Evolutionary conservation across 768 basidiomycete genomes (phyloP).

Genomic region (Suillus lakei): DNA sequence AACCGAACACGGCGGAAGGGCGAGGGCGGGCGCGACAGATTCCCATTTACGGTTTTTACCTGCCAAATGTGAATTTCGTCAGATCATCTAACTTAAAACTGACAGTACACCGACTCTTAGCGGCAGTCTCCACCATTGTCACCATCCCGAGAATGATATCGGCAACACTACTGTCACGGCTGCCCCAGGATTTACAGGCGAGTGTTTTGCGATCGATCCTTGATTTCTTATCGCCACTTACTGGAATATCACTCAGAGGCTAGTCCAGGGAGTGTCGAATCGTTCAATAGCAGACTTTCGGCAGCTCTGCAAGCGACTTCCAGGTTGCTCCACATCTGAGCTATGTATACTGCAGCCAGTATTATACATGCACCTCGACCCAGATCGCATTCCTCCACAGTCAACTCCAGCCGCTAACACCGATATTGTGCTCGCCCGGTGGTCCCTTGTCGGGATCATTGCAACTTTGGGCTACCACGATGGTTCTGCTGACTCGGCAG

Average conservation of each 20-base stretch:
- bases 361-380: conserved; percentile 1
- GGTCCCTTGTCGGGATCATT: not conserved
- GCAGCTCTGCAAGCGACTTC: not conserved
- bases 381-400: not conserved
- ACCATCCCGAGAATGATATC: not conserved
- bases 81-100: too few species aligned
- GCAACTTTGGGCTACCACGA: not conserved
- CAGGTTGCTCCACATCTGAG: not conserved
- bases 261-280: not conserved
- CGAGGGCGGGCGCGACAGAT: too few species aligned
- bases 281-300: conserved; percentile 1
- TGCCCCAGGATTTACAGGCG: not conserved
- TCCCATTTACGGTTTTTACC: too few species aligned
- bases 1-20: too few species aligned
- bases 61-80: too few species aligned
- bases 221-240: not conserved
- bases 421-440: not conserved
- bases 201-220: not conserved
- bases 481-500: not conserved
- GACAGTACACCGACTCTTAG: too few species aligned
- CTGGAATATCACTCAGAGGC: not conserved
- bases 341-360: not conserved
- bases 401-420: not conserved
- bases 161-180: not conserved
- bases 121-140: not conserved